Base-by-base conservation (phyloP, 768 basidiomycete genomes). In the Pisolithus tinctorius region DNA sequence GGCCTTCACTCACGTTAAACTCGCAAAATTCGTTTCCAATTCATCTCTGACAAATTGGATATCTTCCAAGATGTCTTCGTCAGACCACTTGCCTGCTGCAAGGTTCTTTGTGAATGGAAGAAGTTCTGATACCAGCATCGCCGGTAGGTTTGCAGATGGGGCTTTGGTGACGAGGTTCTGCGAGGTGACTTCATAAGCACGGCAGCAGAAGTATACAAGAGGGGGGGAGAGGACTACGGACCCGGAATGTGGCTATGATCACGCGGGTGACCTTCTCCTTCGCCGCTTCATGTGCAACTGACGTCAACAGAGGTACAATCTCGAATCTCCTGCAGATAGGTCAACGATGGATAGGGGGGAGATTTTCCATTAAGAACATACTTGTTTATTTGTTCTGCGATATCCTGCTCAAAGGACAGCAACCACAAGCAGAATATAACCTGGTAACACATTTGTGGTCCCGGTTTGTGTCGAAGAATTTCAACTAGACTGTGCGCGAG, bases 181-280 rank as follows among this genome's bases (percentile, higher is more conserved):
- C 8, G 52, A 14, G 29, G 14, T 37, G n/a, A 9, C 0, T 29
- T 23, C 2, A 14, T 9, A 25, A 16, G 39, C 20, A 38, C 16
- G 52, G 55, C 51, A 66, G 20, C 6, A 34, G 13, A 34, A 14
- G 34, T 3, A 5, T 34, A 34, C 13, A 25, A 34, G 26, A 11
- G n/a, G 36, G 29, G 27, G 39, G 30, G 13, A 11, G 31, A 2
- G 34, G 20, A 16, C 6, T 34, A 62, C 70, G 44, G 60, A 93
- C 93, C 48, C 88, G 76, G 71, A 97, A 90, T 1, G 94, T 92
- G 13, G 96, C 91, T 36, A 97, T 76, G 50, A 94, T 83, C 13
- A 98, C 88, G 8, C 96, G 84, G 54, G 92, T 88, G 27, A 99
- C 91, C 69, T 99, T 99, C 72, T 98, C 95, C 68, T 99, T 99